phyloP scores from a whole-genome alignment of 164 flowering plant genomes.

The Aristolochia californica region DNA sequence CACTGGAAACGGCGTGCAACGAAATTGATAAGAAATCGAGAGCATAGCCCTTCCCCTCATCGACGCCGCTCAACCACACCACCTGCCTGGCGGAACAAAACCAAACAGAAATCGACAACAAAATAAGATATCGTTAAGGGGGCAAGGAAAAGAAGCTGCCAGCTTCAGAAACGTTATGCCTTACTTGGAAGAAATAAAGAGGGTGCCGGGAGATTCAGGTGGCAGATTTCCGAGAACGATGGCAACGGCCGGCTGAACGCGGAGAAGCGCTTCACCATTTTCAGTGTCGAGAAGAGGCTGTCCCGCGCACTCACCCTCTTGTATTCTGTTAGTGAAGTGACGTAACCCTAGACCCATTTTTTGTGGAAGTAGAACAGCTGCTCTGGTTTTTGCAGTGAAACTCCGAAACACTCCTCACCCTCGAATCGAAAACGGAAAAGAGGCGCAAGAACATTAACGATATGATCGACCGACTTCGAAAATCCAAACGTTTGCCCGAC shows the following conservation, averaged over 20 bases:
- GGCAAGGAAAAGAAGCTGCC: too few relatives aligned
- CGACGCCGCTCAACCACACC: slow-evolving; percentile 78
- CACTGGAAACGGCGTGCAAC: slow-evolving; percentile 84
- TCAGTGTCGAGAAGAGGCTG: slow-evolving; percentile 47
- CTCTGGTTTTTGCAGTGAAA: too few relatives aligned
- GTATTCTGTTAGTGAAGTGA: slow-evolving; percentile 38
- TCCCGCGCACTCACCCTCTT: slow-evolving; percentile 35
- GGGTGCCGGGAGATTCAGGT: slow-evolving; percentile 76
- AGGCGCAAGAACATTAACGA: too few relatives aligned
- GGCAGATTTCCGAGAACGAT: slow-evolving; percentile 52
- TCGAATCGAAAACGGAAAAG: too few relatives aligned
- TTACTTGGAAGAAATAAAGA: slow-evolving; percentile 64
- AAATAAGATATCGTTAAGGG: not conserved
- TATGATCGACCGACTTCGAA: too few relatives aligned
- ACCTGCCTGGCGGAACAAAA: slow-evolving; percentile 37
- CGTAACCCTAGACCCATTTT: slow-evolving; percentile 61
- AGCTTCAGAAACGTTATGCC: not conserved
- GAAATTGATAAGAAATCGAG: slow-evolving; percentile 77
- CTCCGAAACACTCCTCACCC: too few relatives aligned
- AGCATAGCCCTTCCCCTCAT: slow-evolving; percentile 55
- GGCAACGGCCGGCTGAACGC: slow-evolving; percentile 52
- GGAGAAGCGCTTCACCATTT: slow-evolving; percentile 69
- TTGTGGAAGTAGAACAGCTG: too few relatives aligned
- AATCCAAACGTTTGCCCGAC: too few relatives aligned
- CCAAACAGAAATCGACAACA: not conserved